Evolutionary conservation across 768 basidiomycete genomes (phyloP).

Genomic region (Antrodiella citrinella): DNA sequence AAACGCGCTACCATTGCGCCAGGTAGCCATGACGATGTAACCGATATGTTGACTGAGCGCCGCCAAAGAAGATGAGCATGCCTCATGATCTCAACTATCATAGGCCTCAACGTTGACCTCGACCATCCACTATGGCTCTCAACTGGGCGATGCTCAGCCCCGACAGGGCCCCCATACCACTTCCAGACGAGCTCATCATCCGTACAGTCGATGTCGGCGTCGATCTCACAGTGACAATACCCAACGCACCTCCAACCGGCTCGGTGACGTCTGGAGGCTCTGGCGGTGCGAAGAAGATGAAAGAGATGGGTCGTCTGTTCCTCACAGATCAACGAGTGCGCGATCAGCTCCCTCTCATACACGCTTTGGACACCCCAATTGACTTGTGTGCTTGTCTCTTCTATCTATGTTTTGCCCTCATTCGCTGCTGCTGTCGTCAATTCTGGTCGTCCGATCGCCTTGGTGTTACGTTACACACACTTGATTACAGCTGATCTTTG

Average conservation of each 20-base stretch:
- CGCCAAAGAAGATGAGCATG: too few relatives aligned
- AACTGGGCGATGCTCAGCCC: constrained; percentile 69
- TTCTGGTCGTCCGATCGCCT: neutral
- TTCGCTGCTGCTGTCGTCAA: neutral
- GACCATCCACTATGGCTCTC: constrained; percentile 58
- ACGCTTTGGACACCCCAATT: neutral
- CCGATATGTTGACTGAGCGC: too few relatives aligned
- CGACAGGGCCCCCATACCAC: constrained; percentile 51
- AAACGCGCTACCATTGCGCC: constrained; percentile 91
- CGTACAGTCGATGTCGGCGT: constrained; percentile 48
- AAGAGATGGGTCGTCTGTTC: constrained; percentile 47
- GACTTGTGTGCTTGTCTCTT: constrained; percentile 1
- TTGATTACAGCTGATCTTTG: constrained; percentile 62
- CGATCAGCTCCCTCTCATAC: constrained; percentile 1
- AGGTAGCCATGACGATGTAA: constrained; percentile 57
- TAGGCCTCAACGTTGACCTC: too few relatives aligned
- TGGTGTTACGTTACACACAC: constrained; percentile 1
- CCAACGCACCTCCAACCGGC: constrained; percentile 39
- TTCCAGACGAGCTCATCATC: constrained; percentile 55
- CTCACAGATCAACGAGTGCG: constrained; percentile 72
- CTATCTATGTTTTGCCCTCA: constrained; percentile 3
- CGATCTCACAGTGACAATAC: constrained; percentile 51
- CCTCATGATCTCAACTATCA: too few relatives aligned
- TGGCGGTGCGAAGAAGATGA: constrained; percentile 48
- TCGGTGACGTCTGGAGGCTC: constrained; percentile 41